Conservation (phyloP, 2,329 filamentous ascomycete species). For the Epicoccum sorghinum region DNA sequence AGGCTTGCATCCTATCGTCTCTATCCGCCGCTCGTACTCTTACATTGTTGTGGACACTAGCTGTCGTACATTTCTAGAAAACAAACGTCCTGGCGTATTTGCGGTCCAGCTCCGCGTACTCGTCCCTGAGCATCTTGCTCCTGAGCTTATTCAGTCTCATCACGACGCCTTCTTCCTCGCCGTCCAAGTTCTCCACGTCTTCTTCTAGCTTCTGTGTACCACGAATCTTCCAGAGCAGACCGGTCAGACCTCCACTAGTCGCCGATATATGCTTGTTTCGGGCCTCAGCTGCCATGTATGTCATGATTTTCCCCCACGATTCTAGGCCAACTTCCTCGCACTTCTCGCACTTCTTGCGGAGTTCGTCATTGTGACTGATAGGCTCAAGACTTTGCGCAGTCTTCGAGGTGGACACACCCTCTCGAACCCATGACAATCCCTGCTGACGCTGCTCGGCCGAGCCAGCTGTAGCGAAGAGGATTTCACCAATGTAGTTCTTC, state of each 20-base stretch:
- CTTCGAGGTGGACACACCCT: constrained; percentile 77
- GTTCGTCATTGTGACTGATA: constrained; percentile 45
- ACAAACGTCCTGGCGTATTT: constrained; percentile 46
- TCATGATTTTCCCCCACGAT: constrained; percentile 86
- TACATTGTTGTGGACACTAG: neutral
- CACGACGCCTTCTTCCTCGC: constrained; percentile 43
- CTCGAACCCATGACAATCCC: constrained; percentile 86
- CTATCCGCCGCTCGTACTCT: neutral
- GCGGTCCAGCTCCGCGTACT: constrained; percentile 45
- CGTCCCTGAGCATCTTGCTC: constrained; percentile 40
- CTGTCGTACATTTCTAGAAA: constrained; percentile 26
- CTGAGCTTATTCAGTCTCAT: constrained; percentile 44
- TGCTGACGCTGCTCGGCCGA: constrained; percentile 54
- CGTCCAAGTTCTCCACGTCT: constrained; percentile 40
- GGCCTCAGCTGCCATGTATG: constrained; percentile 61
- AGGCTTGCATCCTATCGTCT: too few species aligned
- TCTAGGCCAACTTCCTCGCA: constrained; percentile 77
- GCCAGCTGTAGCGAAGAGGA: constrained; percentile 75
- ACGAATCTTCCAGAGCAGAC: constrained; percentile 35
- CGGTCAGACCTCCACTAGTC: constrained; percentile 25
- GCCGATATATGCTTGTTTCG: constrained; percentile 40
- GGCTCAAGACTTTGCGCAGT: constrained; percentile 61
- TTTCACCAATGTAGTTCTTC: constrained; percentile 91
- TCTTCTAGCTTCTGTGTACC: constrained; percentile 35
- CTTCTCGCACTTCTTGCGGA: constrained; percentile 70